Evolutionary conservation across 1,139 yeast genomes (phyloP).

Genomic region (Taphrina flavorubra): DNA sequence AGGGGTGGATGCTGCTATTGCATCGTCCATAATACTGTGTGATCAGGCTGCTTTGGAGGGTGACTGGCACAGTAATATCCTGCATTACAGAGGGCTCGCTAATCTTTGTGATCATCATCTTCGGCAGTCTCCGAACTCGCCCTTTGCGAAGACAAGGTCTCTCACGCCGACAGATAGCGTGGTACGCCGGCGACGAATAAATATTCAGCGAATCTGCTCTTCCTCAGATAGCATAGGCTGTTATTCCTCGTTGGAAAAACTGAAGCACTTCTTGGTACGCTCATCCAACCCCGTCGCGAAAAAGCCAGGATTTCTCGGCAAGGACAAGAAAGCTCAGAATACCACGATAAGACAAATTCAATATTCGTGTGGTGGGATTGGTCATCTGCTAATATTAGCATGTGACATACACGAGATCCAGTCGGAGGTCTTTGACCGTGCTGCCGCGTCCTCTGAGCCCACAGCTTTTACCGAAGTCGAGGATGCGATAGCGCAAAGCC

Average conservation of each 20-base stretch:
- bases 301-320: conserved; percentile 18
- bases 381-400: conserved; percentile 28
- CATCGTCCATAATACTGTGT: conserved; percentile 23
- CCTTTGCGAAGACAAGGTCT: conserved; percentile 2
- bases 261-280: not conserved
- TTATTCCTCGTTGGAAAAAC: not conserved
- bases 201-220: not conserved
- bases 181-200: not conserved
- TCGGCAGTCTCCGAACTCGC: not conserved
- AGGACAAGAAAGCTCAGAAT: conserved; percentile 1
- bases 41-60: conserved; percentile 39
- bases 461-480: conserved; percentile 2
- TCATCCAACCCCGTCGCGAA: not conserved
- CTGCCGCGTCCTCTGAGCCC: not conserved
- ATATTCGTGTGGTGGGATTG: conserved; percentile 23
- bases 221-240: conserved; percentile 29
- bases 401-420: conserved; percentile 26
- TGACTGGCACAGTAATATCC: conserved; percentile 35
- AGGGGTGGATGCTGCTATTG: conserved; percentile 30
- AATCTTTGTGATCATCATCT: conserved; percentile 20
- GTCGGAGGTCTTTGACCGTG: not conserved
- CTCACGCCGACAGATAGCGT: not conserved
- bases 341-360: conserved; percentile 1
- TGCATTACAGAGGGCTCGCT: conserved; percentile 30
- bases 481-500: conserved; percentile 7